Evolutionary conservation across 306 rosid genomes (phyloP).

Genomic region (Quercus wislizeni): DNA sequence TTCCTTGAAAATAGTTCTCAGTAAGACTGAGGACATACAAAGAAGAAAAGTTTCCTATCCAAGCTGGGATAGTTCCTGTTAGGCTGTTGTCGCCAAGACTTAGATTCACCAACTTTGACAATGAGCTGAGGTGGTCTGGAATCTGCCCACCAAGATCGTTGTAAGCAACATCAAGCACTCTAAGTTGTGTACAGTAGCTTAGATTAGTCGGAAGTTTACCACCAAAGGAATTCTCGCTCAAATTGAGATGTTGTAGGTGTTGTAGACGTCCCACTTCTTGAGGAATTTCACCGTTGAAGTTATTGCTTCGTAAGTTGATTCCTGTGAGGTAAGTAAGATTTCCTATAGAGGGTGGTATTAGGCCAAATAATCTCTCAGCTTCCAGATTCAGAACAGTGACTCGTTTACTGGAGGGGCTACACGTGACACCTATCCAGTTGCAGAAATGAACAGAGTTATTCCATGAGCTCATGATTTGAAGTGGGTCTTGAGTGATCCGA

Average conservation of each 20-base stretch:
- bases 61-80: slow-evolving; percentile 37
- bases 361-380: slow-evolving; percentile 11
- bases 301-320: slow-evolving; percentile 17
- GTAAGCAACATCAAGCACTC: background rate
- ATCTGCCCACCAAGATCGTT: slow-evolving; percentile 14
- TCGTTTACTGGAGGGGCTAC: slow-evolving; percentile 17
- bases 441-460: slow-evolving; percentile 37
- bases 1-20: too few species aligned
- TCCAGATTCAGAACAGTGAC: slow-evolving; percentile 17
- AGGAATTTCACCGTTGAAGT: slow-evolving; percentile 16
- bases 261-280: slow-evolving; percentile 18
- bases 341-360: slow-evolving; percentile 36
- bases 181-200: slow-evolving; percentile 20
- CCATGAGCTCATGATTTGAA: slow-evolving; percentile 35
- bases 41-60: slow-evolving; percentile 41
- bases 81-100: background rate
- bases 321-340: slow-evolving; percentile 37
- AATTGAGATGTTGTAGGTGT: slow-evolving; percentile 15
- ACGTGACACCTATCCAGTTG: background rate
- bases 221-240: slow-evolving; percentile 20
- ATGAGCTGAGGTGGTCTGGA: slow-evolving; percentile 2
- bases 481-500: slow-evolving; percentile 30
- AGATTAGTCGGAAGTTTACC: slow-evolving; percentile 41
- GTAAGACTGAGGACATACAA: too few species aligned
- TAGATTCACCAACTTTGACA: slow-evolving; percentile 13